Evolutionary conservation across 257 asterid species (phyloP).

Genomic region (Coffea eugenioides): DNA sequence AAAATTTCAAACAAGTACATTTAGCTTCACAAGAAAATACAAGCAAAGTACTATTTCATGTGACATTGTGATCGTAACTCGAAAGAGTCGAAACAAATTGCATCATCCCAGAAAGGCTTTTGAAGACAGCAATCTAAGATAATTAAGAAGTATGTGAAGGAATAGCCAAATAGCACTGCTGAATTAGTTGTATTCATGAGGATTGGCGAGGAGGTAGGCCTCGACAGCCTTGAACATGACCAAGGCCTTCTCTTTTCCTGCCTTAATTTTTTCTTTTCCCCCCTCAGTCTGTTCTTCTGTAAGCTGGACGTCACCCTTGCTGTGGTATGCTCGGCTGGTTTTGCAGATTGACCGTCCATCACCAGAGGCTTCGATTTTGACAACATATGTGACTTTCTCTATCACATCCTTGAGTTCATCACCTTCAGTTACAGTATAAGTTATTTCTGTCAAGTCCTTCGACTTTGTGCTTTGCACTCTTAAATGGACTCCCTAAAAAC

Average conservation of each 20-base stretch:
- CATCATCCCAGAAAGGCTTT: too few relatives aligned
- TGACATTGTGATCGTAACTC: too few relatives aligned
- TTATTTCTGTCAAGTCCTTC: slow-evolving; percentile 41
- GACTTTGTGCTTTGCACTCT: slow-evolving; percentile 41
- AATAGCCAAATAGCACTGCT: too few relatives aligned
- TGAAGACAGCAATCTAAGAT: too few relatives aligned
- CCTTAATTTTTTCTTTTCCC: slow-evolving; percentile 8
- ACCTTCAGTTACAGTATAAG: slow-evolving; percentile 45
- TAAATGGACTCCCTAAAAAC: neutral
- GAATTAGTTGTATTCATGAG: too few relatives aligned
- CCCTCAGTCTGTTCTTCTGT: slow-evolving; percentile 30
- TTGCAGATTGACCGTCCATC: slow-evolving; percentile 49
- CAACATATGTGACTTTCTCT: slow-evolving; percentile 37
- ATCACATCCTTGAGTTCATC: slow-evolving; percentile 35
- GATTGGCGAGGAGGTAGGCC: too few relatives aligned
- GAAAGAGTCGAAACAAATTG: too few relatives aligned
- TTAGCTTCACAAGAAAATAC: too few relatives aligned
- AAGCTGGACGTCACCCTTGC: slow-evolving; percentile 33
- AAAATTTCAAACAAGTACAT: too few relatives aligned
- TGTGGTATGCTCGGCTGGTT: slow-evolving; percentile 28
- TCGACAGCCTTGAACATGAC: neutral
- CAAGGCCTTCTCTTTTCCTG: neutral
- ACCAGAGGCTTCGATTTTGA: slow-evolving; percentile 36
- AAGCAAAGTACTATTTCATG: too few relatives aligned
- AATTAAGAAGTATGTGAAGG: too few relatives aligned